These are phyloP conservation scores for Hypoxylon sp. DNA, from an alignment of 2,329 filamentous ascomycete species.

Conservation along the genomic window DNA sequence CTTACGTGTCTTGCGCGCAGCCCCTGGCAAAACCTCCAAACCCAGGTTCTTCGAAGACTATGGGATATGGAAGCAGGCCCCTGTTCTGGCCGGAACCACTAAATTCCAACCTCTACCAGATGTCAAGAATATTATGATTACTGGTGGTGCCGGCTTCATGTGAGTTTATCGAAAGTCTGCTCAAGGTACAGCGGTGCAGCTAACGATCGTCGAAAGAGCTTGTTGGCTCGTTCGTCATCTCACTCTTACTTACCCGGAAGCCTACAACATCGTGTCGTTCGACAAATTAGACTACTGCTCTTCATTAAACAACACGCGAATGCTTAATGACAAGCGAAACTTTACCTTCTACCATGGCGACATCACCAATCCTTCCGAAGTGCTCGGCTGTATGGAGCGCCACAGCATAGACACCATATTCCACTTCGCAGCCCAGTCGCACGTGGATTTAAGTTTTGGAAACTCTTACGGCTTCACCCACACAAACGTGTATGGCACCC, in stretches of 20 bases:
- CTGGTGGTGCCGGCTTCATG: conserved; percentile 88
- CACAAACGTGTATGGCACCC: conserved; percentile 87
- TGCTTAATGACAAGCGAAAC: conserved; percentile 74
- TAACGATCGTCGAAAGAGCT: conserved; percentile 64
- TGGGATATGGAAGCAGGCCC: conserved; percentile 78
- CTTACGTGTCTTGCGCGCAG: conserved; percentile 36
- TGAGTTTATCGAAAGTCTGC: conserved; percentile 57
- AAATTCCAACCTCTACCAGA: conserved; percentile 75
- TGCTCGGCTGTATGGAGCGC: conserved; percentile 76
- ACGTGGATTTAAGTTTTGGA: conserved; percentile 84
- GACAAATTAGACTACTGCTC: conserved; percentile 89
- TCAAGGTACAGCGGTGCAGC: conserved; percentile 25
- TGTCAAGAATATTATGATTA: conserved; percentile 85
- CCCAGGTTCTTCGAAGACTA: conserved; percentile 66
- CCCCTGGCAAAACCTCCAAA: conserved; percentile 41
- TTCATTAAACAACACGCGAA: conserved; percentile 81
- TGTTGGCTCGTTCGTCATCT: conserved; percentile 87
- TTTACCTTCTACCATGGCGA: conserved; percentile 86
- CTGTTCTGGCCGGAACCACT: conserved; percentile 75
- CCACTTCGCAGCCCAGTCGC: conserved; percentile 87
- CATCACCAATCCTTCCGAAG: conserved; percentile 76
- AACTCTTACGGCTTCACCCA: conserved; percentile 85
- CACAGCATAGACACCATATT: conserved; percentile 83
- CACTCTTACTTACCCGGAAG: conserved; percentile 75
- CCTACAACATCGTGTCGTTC: conserved; percentile 84